Conservation (phyloP, 208 protist genomes). For the Leishmania guyanensis region DNA sequence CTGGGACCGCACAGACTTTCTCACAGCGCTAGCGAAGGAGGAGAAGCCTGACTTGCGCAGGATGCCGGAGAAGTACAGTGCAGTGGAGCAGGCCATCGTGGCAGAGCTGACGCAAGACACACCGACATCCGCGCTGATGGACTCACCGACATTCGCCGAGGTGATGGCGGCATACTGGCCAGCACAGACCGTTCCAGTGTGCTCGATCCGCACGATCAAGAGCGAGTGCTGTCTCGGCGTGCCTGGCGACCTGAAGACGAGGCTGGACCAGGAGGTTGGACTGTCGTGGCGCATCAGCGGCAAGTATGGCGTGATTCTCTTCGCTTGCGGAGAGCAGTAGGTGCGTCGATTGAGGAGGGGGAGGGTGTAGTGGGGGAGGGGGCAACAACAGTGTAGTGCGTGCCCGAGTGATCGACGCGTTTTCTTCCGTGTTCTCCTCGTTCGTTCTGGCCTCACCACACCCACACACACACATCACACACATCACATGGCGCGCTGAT, state of each 20-base stretch:
- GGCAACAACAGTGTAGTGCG: not conserved
- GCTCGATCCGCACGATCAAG: conserved; percentile 88
- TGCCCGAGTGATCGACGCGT: not conserved
- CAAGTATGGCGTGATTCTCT: conserved; percentile 82
- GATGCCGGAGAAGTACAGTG: conserved; percentile 16
- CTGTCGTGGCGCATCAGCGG: conserved; percentile 73
- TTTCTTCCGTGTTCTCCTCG: not conserved
- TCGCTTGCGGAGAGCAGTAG: conserved; percentile 34
- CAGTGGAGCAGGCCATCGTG: conserved; percentile 28
- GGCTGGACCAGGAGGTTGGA: conserved; percentile 45
- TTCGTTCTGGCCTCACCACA: no score
- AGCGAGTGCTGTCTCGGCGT: conserved; percentile 85
- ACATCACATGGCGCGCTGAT: not conserved
- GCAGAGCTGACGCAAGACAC: conserved; percentile 63
- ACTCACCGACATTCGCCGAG: conserved; percentile 49
- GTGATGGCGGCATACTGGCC: conserved; percentile 82
- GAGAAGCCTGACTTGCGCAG: conserved; percentile 20
- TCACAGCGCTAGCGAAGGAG: conserved; percentile 39
- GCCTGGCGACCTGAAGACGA: conserved; percentile 41
- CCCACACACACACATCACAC: not conserved
- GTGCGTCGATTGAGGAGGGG: not conserved
- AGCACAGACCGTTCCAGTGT: conserved; percentile 63
- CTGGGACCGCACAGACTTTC: conserved; percentile 72
- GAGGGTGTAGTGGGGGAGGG: not conserved
- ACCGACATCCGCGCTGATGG: conserved; percentile 29